Evolutionary conservation across 768 basidiomycete genomes (phyloP), one percentile per base, ranked within the genome.

Genomic region (Hypsizygus marmoreus): DNA sequence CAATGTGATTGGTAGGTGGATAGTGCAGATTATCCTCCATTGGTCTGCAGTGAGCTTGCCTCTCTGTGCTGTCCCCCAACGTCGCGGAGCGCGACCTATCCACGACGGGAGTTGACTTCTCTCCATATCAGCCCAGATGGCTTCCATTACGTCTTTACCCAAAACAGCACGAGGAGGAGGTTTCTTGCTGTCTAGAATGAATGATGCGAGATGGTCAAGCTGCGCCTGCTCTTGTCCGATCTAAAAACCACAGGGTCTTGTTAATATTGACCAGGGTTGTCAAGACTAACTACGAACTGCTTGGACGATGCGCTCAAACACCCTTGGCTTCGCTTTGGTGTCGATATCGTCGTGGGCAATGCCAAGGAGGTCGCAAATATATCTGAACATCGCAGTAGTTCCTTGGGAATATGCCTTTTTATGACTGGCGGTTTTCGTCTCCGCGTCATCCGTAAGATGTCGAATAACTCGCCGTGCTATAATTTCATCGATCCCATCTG

Each of bases 1-100:
- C 12, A 64, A 50, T 2, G 65, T 64, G 6, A 67, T 56, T 6
- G 59, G 55, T 2, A 65, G 42, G 40, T 64, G 63, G 23, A 66
- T 52, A 3, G 55, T 57, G 47, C 60, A 59, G n/a, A 65, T 49
- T 7, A 62, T 40, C 2, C 54, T 42, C 60, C 62, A 63, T n/a
- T 62, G 52, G 39, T 65, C 51, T 6, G 64, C 64, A 29, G 54
- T 67, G 4, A 72, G 57, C 37, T 68, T 67, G 0, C 69, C 68
- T 4, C 55, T 54, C 1, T 50, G 22, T 0, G 60, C 31, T 2
- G 63, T 65, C 0, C 67, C 68, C 61, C 67, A 65, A 31, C 66
- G 57, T 1, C n/a, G 40, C 2, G 71, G 70, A 1, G 60, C 64
- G 4, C 43, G 43, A 0, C 46, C 52, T 3, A 71, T 50, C 67